Evolutionary conservation across 2,329 filamentous ascomycete genomes (phyloP), one percentile per base, ranked within the genome.

Genomic region (Ploettnerulaceae sp.): DNA sequence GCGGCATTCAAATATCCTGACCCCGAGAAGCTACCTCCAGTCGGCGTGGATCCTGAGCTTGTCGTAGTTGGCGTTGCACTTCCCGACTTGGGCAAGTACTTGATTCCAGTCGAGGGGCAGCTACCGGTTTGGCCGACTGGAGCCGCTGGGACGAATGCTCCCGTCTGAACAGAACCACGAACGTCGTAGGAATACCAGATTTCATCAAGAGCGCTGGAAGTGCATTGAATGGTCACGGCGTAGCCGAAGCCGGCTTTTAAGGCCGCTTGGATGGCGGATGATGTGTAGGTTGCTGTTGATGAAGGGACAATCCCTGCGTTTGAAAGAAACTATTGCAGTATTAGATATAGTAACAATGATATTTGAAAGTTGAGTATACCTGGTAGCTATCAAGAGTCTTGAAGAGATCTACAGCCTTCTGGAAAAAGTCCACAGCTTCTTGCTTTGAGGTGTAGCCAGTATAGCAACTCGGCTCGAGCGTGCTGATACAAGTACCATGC

Each of bases 401-500:
- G 71, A 85, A 89, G 1, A 88, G 63, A 17, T 75, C 71, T 3
- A 86, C 81, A 2, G 81, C 72, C 48, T 73, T 77, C 58, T 82
- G 70, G 66, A 88, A 87, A 67, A 77, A 89, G 61, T 84, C 82
- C 11, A 78, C 74, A 1, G 81, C 80, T 59, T 88, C 85, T 51
- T 84, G 72, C 9, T 75, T 75, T 0, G 74, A 64, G 44, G 72
- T 66, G 63, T 86, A 84, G 58, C 39, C 48, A 3, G 68, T 66
- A 66, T 87, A 89, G 70, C 85, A 89, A 14, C 66, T 64, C 0
- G 84, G 76, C 38, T 81, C 71, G 11, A 89, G 71, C 0, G 85
- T 89, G 57, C 72, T 79, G 55, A 88, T 77, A 66, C 84, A 88
- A 12, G 72, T 75, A 46, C 85, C 86, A 62, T 89, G 85, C 64